Percentiles rank a stretch among this genome's conserved stretches.
Conservation (phyloP, 306 rosid species). For the Vigna trinervia region DNA sequence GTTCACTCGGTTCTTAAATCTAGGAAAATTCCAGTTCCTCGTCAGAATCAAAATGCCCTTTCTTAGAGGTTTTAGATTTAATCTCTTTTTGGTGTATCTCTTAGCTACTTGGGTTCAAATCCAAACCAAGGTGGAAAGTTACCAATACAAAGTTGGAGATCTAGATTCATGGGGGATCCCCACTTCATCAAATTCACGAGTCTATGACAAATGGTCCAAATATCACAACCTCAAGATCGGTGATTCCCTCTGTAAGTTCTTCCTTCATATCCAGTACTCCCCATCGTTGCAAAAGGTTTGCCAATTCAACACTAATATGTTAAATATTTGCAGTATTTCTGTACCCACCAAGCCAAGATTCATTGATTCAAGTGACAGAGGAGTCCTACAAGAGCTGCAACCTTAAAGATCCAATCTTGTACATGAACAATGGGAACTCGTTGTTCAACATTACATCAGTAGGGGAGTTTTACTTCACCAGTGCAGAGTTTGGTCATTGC, state of each 20-base stretch:
- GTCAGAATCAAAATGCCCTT: conserved; percentile 33
- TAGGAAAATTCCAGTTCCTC: background rate
- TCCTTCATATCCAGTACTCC: background rate
- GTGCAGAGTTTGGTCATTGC: conserved; percentile 69
- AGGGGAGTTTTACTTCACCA: conserved; percentile 71
- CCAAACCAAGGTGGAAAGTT: conserved; percentile 53
- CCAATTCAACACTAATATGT: background rate
- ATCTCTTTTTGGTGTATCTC: conserved; percentile 37
- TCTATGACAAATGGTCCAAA: conserved; percentile 74
- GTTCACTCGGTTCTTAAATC: background rate
- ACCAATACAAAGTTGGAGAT: conserved; percentile 82
- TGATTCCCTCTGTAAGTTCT: conserved; percentile 76
- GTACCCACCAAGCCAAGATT: conserved; percentile 88
- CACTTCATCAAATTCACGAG: conserved; percentile 56
- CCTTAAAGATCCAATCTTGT: conserved; percentile 74
- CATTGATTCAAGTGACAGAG: conserved; percentile 70
- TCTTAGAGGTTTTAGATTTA: conserved; percentile 28
- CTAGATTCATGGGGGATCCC: conserved; percentile 79
- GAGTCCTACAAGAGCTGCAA: conserved; percentile 72
- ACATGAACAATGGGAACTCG: conserved; percentile 82
- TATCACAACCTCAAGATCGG: conserved; percentile 62
- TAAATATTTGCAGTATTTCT: conserved; percentile 61
- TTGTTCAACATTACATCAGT: conserved; percentile 66
- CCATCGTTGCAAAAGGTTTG: background rate
- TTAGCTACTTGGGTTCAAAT: conserved; percentile 46